Conservation (phyloP, 2,329 filamentous ascomycete species). For the Apiospora arundinis region DNA sequence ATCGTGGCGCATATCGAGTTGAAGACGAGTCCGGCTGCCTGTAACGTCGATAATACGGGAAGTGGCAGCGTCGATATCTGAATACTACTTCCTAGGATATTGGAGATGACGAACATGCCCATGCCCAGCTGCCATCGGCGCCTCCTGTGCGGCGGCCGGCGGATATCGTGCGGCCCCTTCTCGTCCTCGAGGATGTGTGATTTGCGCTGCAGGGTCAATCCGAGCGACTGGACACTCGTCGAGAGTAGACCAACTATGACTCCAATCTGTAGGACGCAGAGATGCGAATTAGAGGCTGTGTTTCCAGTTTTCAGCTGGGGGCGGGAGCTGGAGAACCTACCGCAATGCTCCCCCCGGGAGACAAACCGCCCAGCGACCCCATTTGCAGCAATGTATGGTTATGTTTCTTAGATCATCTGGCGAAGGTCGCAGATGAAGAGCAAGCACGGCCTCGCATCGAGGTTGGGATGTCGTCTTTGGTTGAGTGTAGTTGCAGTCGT, state of each 20-base stretch:
- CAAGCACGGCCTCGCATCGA: constrained; percentile 14
- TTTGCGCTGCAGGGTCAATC: constrained; percentile 94
- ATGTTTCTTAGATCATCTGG: constrained; percentile 54
- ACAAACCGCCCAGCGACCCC: constrained; percentile 77
- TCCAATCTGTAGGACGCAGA: constrained; percentile 68
- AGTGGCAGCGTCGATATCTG: constrained; percentile 96
- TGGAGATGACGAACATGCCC: constrained; percentile 95
- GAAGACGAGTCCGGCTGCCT: constrained; percentile 96
- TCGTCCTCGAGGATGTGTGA: constrained; percentile 98
- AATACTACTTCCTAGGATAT: constrained; percentile 92
- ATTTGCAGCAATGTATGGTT: constrained; percentile 58
- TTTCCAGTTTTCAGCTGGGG: neutral
- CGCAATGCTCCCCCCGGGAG: constrained; percentile 78
- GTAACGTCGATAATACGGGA: constrained; percentile 91
- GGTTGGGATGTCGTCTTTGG: neutral
- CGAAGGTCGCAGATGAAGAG: constrained; percentile 30
- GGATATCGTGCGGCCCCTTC: constrained; percentile 78
- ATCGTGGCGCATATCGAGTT: constrained; percentile 97
- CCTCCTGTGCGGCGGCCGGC: constrained; percentile 86
- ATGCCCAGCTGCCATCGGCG: constrained; percentile 97
- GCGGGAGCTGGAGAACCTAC: constrained; percentile 53
- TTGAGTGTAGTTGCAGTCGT: neutral
- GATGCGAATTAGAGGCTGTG: constrained; percentile 30
- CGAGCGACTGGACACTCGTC: constrained; percentile 92
- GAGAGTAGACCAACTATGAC: constrained; percentile 92